Percentiles rank a stretch among this genome's conserved stretches.
These are phyloP conservation scores for Straminergon stramineum DNA, from an alignment of 225 moss, liverwort and hornwort species.

Conservation along the genomic window DNA sequence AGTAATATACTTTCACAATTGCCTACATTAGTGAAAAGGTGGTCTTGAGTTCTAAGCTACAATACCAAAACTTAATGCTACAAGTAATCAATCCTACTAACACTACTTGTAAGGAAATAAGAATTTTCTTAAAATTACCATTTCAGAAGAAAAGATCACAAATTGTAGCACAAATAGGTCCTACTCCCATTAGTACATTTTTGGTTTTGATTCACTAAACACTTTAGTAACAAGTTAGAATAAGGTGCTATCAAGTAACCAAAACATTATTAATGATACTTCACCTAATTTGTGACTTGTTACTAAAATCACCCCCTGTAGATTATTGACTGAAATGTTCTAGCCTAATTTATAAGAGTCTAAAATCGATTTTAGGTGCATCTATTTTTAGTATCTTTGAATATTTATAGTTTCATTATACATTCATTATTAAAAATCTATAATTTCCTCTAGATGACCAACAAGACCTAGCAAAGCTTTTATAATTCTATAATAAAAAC, in stretches of 20 bases:
- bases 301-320: rapidly evolving
- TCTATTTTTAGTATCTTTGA: rapidly evolving
- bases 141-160: neutral
- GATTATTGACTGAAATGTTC: neutral
- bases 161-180: neutral
- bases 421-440: neutral
- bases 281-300: neutral
- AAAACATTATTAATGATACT: rapidly evolving
- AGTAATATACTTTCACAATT: neutral
- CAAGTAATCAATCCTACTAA: neutral
- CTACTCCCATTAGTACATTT: neutral
- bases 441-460: neutral
- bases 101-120: neutral
- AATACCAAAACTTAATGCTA: neutral
- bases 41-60: neutral
- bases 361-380: neutral
- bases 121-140: neutral
- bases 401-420: neutral
- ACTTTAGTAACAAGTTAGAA: neutral
- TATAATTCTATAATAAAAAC: neutral
- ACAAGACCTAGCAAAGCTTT: neutral
- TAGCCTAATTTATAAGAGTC: neutral
- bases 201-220: neutral
- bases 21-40: too few relatives aligned
- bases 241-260: neutral